Base-by-base conservation (phyloP, 371 early-diverging fungal genomes). In the Rhizomucor miehei region DNA sequence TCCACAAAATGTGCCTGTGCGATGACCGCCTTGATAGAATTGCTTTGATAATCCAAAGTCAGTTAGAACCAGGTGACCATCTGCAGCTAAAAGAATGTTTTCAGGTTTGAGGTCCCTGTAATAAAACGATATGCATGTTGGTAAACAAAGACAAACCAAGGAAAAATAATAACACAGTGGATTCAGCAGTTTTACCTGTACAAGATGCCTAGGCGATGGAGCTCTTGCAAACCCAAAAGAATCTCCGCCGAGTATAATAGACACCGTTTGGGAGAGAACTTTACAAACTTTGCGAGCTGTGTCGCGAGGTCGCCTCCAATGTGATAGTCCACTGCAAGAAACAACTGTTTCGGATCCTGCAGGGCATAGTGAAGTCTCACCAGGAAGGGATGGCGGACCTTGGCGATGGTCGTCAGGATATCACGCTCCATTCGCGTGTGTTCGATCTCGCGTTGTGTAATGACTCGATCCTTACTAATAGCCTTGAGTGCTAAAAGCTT, bases 251-350 rank as follows among this genome's bases (percentile, higher is more conserved):
- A 81, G 70, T 91, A 91, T 49, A 90, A 80, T 46, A 76, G 51
- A 19, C 83, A 82, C 49, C 73, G 57, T 17, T 68, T 65, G 6
- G 71, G 65, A 14, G 71, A 48, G 16, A 77, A 59, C 25, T 69
- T 66, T 51, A 60, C 49, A 43, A 62, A 65, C 38, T 66, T 65
- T 16, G 61, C 58, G 35, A 91, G 90, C 64, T 91, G 92, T 76
- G 87, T 89, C 87, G 96, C 92, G 60, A 98, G 69, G 72, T 98
- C 99, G 8, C 98, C 98, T 39, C 98, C 98, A 36, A 80, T 71
- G 39, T 95, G 87, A 69, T 92, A 98, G 70, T 98, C 98, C 89
- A 97, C 89, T 3, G 97, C 94, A 59, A 99, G 87, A 79, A 90
- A 98, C 17, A 98, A 62, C 23, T 94, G 86, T 44, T 85, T 86